These are phyloP conservation scores for Candida albicans DNA, from an alignment of 1,139 yeast genomes.

Conservation along the genomic window DNA sequence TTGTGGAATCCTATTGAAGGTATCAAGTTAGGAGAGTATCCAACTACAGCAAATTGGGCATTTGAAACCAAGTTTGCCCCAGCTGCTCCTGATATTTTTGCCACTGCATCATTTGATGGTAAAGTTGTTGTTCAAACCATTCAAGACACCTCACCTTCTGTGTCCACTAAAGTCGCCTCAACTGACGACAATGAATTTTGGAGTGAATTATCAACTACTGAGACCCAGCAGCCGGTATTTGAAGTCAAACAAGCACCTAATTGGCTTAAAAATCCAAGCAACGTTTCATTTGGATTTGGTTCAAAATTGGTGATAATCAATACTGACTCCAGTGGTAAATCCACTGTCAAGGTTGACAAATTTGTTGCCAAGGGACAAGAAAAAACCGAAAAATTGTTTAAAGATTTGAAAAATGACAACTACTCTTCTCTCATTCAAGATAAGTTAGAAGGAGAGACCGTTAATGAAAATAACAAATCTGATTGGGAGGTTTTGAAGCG, in stretches of 20 bases:
- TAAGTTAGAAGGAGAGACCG: constrained; percentile 41
- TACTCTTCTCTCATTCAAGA: constrained; percentile 55
- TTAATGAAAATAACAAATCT: constrained; percentile 48
- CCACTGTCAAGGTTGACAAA: constrained; percentile 51
- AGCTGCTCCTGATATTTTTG: constrained; percentile 83
- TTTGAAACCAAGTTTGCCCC: constrained; percentile 89
- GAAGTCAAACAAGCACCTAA: constrained; percentile 77
- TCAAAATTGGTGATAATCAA: constrained; percentile 73
- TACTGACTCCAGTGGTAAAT: constrained; percentile 40
- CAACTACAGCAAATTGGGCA: constrained; percentile 92
- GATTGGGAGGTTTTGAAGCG: constrained; percentile 80
- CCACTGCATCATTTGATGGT: constrained; percentile 91
- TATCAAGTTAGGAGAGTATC: constrained; percentile 77
- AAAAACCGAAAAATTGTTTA: constrained; percentile 49
- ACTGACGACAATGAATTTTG: constrained; percentile 74
- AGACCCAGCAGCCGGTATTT: constrained; percentile 72
- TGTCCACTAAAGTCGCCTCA: constrained; percentile 44
- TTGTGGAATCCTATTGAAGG: constrained; percentile 88
- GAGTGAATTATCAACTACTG: constrained; percentile 73
- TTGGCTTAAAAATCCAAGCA: constrained; percentile 79
- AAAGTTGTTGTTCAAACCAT: constrained; percentile 80
- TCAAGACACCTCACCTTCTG: constrained; percentile 75
- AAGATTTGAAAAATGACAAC: constrained; percentile 59
- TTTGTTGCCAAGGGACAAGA: constrained; percentile 40
- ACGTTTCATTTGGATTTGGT: constrained; percentile 90